These are phyloP conservation scores for Graphiopsis chlorocephala DNA, from an alignment of 2,329 filamentous ascomycete species.

Conservation along the genomic window DNA sequence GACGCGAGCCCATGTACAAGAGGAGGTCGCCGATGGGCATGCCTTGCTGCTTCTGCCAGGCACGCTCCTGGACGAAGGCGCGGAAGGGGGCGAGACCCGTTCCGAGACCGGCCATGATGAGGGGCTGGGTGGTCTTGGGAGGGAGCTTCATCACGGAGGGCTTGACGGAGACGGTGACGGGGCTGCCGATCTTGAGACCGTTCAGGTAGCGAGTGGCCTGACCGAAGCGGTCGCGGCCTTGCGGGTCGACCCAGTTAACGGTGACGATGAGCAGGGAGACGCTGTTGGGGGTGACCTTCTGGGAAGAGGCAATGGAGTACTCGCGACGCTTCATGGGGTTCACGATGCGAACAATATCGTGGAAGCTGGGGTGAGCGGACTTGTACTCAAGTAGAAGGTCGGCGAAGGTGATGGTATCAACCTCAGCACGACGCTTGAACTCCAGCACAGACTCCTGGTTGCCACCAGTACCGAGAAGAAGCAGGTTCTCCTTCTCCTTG, in stretches of 20 bases:
- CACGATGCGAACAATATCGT: conserved; percentile 84
- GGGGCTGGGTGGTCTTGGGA: conserved; percentile 76
- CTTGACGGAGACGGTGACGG: conserved; percentile 91
- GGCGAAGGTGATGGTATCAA: conserved; percentile 87
- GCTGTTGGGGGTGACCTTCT: conserved; percentile 86
- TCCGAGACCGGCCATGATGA: conserved; percentile 99
- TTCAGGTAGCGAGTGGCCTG: conserved; percentile 91
- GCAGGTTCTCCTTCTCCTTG: conserved; percentile 75
- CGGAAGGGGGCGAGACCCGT: conserved; percentile 98
- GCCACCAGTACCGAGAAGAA: conserved; percentile 63
- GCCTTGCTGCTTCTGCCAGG: conserved; percentile 95
- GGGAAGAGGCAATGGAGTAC: conserved; percentile 98
- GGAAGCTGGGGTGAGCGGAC: conserved; percentile 83
- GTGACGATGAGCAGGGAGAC: conserved; percentile 96
- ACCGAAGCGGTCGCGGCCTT: conserved; percentile 84
- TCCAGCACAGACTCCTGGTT: conserved; percentile 74
- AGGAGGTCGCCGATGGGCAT: conserved; percentile 91
- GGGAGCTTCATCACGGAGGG: conserved; percentile 99
- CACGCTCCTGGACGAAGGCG: conserved; percentile 96
- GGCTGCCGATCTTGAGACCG: conserved; percentile 67
- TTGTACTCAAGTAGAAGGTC: conserved; percentile 87
- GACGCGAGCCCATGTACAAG: conserved; percentile 92
- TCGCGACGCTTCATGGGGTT: conserved; percentile 91
- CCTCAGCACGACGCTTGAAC: conserved; percentile 87
- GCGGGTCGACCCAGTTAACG: conserved; percentile 88